Evolutionary conservation across 108 stramenopile species (phyloP).

Genomic region (Nannochloropsis gaditana): DNA sequence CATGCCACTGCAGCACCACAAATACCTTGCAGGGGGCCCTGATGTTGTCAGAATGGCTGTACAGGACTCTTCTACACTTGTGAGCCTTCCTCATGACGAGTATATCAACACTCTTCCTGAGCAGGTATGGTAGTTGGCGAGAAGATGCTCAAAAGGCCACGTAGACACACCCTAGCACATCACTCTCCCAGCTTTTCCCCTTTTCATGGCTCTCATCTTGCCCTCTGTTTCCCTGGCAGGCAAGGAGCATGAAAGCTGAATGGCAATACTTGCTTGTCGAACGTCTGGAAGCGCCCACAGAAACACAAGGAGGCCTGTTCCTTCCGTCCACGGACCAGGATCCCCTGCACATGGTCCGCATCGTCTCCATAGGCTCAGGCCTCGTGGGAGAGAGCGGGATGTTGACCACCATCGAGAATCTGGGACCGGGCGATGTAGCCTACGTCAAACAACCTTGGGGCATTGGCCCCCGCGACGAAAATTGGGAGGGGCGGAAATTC

Average conservation of each 20-base stretch:
- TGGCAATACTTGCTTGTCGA: conserved; percentile 28
- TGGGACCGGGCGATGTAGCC: conserved; percentile 24
- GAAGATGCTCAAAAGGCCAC: not conserved
- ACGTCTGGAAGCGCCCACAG: conserved; percentile 29
- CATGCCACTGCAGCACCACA: not conserved
- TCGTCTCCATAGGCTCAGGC: not conserved
- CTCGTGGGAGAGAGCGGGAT: not conserved
- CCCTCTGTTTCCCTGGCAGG: conserved; percentile 13
- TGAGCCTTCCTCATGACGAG: not conserved
- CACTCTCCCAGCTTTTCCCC: not conserved
- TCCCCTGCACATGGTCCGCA: not conserved
- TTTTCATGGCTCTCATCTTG: not conserved
- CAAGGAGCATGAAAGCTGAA: not conserved
- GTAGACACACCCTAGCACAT: not conserved
- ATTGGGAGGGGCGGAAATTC: not conserved
- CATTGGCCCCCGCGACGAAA: conserved; percentile 18
- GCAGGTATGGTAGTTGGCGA: not conserved
- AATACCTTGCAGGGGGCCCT: not conserved
- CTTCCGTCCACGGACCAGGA: conserved; percentile 23
- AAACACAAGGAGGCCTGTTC: conserved; percentile 9
- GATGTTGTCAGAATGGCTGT: not conserved
- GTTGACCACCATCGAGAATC: conserved; percentile 21
- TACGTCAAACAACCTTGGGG: conserved; percentile 25
- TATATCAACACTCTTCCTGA: not conserved
- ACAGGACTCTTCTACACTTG: not conserved